Evolutionary conservation across 129 eudicot species (phyloP), one percentile per base, ranked within the genome.

Genomic region (Kitagawia praeruptora): DNA sequence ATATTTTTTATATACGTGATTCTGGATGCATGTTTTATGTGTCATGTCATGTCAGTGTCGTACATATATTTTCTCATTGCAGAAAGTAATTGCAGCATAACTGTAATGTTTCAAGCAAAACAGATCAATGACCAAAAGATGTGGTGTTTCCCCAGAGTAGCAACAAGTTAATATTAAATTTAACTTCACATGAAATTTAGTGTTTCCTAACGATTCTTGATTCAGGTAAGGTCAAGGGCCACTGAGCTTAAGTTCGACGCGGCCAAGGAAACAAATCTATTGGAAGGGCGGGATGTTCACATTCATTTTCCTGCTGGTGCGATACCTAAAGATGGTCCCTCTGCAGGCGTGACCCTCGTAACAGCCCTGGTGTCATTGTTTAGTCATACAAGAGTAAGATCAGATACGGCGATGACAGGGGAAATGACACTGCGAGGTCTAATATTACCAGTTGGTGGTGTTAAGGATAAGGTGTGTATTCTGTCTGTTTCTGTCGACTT

Each of bases 231-330:
- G 84, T 81, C 97, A 27, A 90, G 97, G 88, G 91, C 97, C 75
- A 79, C 91, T 9, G 96, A 90, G 51, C 96, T 95, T 63, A 89
- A 87, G 28, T 83, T 95, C 82, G 89, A 84, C 48, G 76, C 88
- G 45, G 75, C 85, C 75, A 85, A 84, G 73, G 90, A 82, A 80
- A 79, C 81, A 67, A 92, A 92, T 85, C 84, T 95, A 63, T 86
- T 95, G 83, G 88, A 95, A 42, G 91, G 91, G 42, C 85, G 93
- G 71, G 97, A 95, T 74, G 85, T 95, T 70, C 99, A 95, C 77
- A 92, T 95, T 83, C 99, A 95, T 85, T 95, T 95, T 73, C 99
- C 99, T 66, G 99, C 99, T 15, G 99, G 99, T 53, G 99, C 99
- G 39, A 96, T 95, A 47, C 97, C 97, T 8, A 95, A 95, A 83